Base-by-base conservation (phyloP, 2,329 filamentous ascomycete species). In the Monilinia polystroma region DNA sequence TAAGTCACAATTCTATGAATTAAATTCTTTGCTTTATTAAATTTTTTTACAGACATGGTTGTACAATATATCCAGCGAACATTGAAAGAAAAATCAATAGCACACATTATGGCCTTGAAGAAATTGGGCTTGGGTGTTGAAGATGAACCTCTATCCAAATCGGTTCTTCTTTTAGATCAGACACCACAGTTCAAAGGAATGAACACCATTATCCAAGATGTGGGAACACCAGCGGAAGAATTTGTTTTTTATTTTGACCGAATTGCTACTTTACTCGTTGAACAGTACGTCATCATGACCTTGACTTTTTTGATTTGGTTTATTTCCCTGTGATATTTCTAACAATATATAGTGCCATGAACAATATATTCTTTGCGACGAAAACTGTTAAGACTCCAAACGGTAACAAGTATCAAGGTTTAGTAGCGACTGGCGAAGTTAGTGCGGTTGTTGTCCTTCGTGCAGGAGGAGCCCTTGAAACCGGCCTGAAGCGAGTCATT, bases 241-340 rank as follows among this genome's bases (percentile, higher is more conserved):
- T 98, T 97, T 76, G 92, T 97, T 69, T 98, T 98, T 79, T 98
- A 98, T 79, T 97, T 98, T 77, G 93, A 99, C 78, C 87, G 95
- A 49, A 82, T 98, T 49, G 87, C 91, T 2, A 87, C 90, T n/a
- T 82, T 97, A 63, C 82, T 98, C 35, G 86, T 98, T 57, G 94
- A 98, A 78, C 81, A 87, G 85, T 89, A 78, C 68, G 84, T 79
- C 18, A 43, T 49, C 56, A 26, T 51, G 29, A 3, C 14, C 8
- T 60, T 26, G 45, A 56, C 20, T 14, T 23, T 60, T n/a, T 23
- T 20, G 1, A 1, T 0, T 62, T 51, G 29, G 35, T 60, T 51
- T 14, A 26, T 51, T 51, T 14, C 43, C 23, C 5, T 18, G n/a
- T 51, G 1, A 35, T 11, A 26, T 18, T 64, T n/a, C 67, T 73